phyloP scores from a whole-genome alignment of 164 flowering plant species.

The Stephania yunnanensis region DNA sequence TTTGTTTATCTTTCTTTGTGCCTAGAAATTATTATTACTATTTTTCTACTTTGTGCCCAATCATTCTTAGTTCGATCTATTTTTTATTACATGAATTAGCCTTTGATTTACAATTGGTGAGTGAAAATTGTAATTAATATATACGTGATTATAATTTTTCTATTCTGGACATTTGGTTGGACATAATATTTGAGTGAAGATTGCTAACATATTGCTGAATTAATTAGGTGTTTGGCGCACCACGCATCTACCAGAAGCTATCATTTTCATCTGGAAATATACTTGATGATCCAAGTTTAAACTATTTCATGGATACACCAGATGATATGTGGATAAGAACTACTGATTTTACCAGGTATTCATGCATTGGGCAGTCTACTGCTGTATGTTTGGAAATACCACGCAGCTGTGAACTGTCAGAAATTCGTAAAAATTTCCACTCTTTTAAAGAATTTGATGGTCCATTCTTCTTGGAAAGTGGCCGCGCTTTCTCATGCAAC shows the following conservation, averaged over 20 bases:
- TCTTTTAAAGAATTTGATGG: slow-evolving; percentile 38
- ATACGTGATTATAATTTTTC: too few species aligned
- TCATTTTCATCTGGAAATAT: slow-evolving; percentile 11
- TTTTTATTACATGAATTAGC: too few species aligned
- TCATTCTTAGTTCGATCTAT: too few species aligned
- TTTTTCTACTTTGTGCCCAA: too few species aligned
- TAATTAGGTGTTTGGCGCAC: slow-evolving; percentile 57
- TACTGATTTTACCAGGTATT: slow-evolving; percentile 59
- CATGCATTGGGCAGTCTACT: slow-evolving; percentile 75
- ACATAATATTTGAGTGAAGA: not conserved
- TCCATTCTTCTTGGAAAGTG: slow-evolving; percentile 31
- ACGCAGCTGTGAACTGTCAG: slow-evolving; percentile 30
- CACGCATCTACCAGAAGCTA: slow-evolving; percentile 52
- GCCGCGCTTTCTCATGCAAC: slow-evolving; percentile 36
- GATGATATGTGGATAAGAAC: slow-evolving; percentile 69
- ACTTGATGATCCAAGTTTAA: slow-evolving; percentile 19
- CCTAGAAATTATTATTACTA: too few species aligned
- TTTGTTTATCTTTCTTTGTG: too few species aligned
- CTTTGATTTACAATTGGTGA: too few species aligned
- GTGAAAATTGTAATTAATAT: too few species aligned
- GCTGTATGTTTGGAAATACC: slow-evolving; percentile 72
- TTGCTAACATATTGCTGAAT: slow-evolving; percentile 4
- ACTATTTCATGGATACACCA: slow-evolving; percentile 36
- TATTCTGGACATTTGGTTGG: not conserved
- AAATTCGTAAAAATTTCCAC: slow-evolving; percentile 39